These are phyloP conservation scores for Pseudocercospora pini-densiflorae DNA, from an alignment of 2,329 filamentous ascomycete species.

Conservation along the genomic window DNA sequence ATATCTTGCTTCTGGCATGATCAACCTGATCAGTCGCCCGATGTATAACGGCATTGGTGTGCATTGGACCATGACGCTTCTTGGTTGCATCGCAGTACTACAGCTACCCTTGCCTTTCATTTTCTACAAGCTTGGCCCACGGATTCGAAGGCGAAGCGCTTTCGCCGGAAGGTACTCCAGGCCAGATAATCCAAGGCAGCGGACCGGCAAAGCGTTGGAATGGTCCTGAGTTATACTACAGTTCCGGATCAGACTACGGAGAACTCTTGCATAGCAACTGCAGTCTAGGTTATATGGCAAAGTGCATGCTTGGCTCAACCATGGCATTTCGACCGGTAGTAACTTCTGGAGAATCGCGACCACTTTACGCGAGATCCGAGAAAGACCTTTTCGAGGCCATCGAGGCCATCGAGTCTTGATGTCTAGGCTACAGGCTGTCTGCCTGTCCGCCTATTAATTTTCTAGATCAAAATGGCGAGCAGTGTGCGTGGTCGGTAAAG, in stretches of 20 bases:
- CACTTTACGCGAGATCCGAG: too few species aligned
- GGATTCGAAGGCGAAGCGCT: constrained; percentile 42
- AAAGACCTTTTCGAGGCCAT: too few species aligned
- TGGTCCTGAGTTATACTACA: background rate
- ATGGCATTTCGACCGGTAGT: too few species aligned
- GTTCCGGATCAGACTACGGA: background rate
- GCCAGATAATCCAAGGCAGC: background rate
- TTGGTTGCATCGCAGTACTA: constrained; percentile 42
- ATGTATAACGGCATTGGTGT: constrained; percentile 48
- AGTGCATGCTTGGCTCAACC: too few species aligned
- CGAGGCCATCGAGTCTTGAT: too few species aligned
- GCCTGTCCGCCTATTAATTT: too few species aligned
- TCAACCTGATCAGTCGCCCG: constrained; percentile 46
- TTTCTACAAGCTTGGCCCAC: constrained; percentile 30
- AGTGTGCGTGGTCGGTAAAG: background rate
- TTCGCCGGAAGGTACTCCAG: constrained; percentile 22
- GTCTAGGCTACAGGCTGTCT: too few species aligned
- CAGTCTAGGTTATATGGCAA: too few species aligned
- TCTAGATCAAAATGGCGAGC: too few species aligned
- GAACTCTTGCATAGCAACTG: background rate
- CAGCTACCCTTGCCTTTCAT: constrained; percentile 31
- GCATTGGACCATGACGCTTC: constrained; percentile 49
- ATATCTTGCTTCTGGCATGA: constrained; percentile 44
- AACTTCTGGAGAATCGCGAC: too few species aligned
- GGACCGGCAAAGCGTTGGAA: background rate